These are phyloP conservation scores for Chlorella sp. DNA, from an alignment of 139 green algal species.

Conservation along the genomic window DNA sequence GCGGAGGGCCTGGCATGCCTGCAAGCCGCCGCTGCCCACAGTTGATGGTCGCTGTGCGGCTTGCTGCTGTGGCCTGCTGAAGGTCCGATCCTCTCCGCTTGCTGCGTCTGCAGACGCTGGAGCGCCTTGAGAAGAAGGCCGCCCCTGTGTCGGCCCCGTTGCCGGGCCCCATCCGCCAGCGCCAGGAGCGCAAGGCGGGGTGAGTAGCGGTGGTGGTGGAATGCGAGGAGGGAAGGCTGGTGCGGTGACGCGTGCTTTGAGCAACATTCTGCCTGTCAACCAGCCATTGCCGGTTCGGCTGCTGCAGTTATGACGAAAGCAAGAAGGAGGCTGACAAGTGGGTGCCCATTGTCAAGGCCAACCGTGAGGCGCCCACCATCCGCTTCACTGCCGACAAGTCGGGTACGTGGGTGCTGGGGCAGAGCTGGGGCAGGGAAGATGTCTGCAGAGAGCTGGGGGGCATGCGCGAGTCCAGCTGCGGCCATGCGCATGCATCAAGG, in stretches of 20 bases:
- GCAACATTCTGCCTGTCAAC: too few species aligned
- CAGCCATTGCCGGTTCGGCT: too few species aligned
- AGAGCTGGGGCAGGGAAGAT: too few species aligned
- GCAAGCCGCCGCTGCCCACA: too few species aligned
- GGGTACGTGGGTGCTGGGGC: neutral
- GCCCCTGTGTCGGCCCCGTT: constrained; percentile 68
- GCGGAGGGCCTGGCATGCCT: too few species aligned
- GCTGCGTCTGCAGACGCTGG: constrained; percentile 54
- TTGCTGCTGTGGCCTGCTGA: too few species aligned
- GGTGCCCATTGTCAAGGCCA: constrained; percentile 92
- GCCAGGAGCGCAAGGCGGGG: constrained; percentile 83
- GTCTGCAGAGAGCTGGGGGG: too few species aligned
- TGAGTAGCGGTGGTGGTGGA: neutral
- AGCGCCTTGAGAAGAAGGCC: constrained; percentile 63
- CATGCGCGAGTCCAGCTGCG: too few species aligned
- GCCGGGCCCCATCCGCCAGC: constrained; percentile 67
- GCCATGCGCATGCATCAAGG: too few species aligned
- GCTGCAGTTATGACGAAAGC: constrained; percentile 80
- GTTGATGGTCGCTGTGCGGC: too few species aligned
- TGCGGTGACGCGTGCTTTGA: too few species aligned
- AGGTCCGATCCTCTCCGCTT: too few species aligned
- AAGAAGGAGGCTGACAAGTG: constrained; percentile 88
- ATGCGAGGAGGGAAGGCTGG: neutral
- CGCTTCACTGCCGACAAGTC: constrained; percentile 66
- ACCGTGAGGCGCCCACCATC: constrained; percentile 93